Evolutionary conservation across 2,329 filamentous ascomycete genomes (phyloP), one percentile per base, ranked within the genome.

Genomic region (Thelonectria blattea): DNA sequence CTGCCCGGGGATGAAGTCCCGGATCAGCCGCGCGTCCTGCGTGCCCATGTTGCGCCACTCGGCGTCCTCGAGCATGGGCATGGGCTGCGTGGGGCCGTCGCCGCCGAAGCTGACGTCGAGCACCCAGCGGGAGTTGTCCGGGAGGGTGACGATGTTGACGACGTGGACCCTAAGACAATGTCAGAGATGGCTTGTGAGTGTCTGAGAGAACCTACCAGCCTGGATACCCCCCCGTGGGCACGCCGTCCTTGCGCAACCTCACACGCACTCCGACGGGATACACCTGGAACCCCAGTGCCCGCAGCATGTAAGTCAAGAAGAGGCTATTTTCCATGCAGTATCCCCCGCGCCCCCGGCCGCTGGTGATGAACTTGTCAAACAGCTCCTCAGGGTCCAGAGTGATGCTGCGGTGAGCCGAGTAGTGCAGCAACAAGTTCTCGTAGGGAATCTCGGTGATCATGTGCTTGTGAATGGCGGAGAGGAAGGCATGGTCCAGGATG

Each of bases 81-180:
- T 73, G 7, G 88, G 87, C 15, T 75, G 74, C 2, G 83, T 88
- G 3, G 86, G 79, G 8, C 85, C 84, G 67, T 88, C 84, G 18
- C 84, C 85, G 48, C 88, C 88, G 68, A 91, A 91, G 5, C 82
- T 85, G 11, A 88, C 84, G 70, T 91, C 89, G 10, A 85, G 72
- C 68, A 83, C 75, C 73, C 82, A 88, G 58, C 78, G 76, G 27
- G 79, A 78, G 41, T 76, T 77, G 6, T 78, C 74, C 2, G 78
- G 70, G 34, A 91, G 76, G 1, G 80, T 83, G 43, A 89, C 81
- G 53, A 90, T 85, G 65, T 86, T 83, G 47, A 89, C 79, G 69
- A 89, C 83, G 71, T 90, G 87, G 14, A 81, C 77, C 70, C 74
- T 71, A 24, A 18, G 30, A n/a, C 22, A 14, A 1, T 11, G 1